Conservation (phyloP, 1,139 yeast species). For the Diutina neorugosa region DNA sequence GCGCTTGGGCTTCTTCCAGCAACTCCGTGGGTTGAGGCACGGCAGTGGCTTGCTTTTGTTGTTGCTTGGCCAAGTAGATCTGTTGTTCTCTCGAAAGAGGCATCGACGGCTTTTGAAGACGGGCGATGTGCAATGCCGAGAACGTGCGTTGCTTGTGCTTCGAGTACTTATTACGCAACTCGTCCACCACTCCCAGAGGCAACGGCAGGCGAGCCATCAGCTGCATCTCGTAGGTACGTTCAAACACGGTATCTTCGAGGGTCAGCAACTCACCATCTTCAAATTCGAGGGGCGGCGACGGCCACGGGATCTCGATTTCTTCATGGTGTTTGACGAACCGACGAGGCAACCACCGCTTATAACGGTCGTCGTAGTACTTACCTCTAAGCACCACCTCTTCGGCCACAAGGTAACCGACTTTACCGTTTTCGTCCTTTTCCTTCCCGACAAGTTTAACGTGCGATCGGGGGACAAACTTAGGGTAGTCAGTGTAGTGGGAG, state of each 20-base stretch:
- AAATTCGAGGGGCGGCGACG: constrained; percentile 53
- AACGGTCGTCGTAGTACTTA: constrained; percentile 60
- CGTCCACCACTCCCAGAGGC: constrained; percentile 52
- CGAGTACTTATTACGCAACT: constrained; percentile 62
- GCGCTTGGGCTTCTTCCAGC: constrained; percentile 54
- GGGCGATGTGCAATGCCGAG: constrained; percentile 49
- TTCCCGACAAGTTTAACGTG: constrained; percentile 62
- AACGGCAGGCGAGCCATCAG: constrained; percentile 56
- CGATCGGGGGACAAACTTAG: constrained; percentile 38
- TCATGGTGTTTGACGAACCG: constrained; percentile 65
- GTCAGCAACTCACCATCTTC: constrained; percentile 54
- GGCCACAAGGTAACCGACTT: constrained; percentile 57
- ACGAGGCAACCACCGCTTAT: constrained; percentile 63
- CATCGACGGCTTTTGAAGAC: constrained; percentile 62
- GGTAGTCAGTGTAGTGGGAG: constrained; percentile 58
- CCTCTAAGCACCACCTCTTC: constrained; percentile 59
- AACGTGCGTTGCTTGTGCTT: constrained; percentile 44
- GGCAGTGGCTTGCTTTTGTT: constrained; percentile 28
- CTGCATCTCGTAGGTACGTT: constrained; percentile 65
- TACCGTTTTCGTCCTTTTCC: constrained; percentile 50
- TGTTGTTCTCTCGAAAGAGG: constrained; percentile 58
- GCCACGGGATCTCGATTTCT: constrained; percentile 78
- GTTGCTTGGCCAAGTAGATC: constrained; percentile 49
- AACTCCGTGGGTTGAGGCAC: constrained; percentile 30
- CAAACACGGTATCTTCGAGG: constrained; percentile 45